A percentile compares a stretch with the other conserved stretches of the same genome.
These are phyloP conservation scores for Fraxinus xanthoxyloides DNA, from an alignment of 305 asterid genomes.

Conservation along the genomic window DNA sequence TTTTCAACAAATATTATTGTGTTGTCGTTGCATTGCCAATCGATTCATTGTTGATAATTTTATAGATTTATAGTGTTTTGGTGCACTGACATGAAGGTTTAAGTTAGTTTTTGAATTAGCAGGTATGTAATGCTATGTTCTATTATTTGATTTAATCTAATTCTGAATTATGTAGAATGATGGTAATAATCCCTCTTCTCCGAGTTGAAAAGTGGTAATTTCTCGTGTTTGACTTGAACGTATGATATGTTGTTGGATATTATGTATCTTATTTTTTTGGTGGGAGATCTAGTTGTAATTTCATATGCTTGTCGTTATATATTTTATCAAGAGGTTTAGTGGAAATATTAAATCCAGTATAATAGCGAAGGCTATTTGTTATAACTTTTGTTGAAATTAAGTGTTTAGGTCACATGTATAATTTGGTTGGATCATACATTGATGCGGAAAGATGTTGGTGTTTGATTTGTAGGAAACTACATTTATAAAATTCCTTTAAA, in stretches of 20 bases:
- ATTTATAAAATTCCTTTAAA: no score
- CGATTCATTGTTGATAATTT: no score
- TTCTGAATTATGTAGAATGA: neutral
- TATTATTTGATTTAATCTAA: no score
- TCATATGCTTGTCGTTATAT: neutral
- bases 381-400: no score
- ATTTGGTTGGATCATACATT: neutral
- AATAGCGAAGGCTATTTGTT: neutral
- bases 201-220: neutral
- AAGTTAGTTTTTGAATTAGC: neutral
- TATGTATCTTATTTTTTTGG: neutral
- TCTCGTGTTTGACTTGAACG: neutral
- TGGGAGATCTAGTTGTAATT: neutral
- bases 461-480: neutral
- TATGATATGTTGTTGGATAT: neutral
- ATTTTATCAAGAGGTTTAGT: neutral
- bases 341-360: neutral
- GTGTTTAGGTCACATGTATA: neutral
- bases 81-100: neutral
- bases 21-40: no score
- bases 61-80: neutral
- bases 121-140: no score
- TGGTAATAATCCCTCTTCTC: neutral
- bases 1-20: neutral
- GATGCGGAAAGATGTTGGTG: neutral